phyloP scores from a whole-genome alignment of 2,329 filamentous ascomycete species.

The Beauveria rudraprayagi region DNA sequence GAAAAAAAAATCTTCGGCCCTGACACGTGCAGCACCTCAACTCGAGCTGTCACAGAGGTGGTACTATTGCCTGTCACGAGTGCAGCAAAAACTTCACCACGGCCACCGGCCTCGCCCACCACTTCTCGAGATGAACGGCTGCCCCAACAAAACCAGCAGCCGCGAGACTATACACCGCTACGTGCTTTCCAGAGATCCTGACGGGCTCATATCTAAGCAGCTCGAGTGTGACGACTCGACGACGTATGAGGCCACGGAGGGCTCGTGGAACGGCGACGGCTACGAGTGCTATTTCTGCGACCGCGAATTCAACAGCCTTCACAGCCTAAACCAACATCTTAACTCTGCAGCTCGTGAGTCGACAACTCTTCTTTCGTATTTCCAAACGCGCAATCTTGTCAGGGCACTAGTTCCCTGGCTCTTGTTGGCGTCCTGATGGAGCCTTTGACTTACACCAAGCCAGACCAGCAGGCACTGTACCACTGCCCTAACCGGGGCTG shows the following conservation, averaged over 20 bases:
- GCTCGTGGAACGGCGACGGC: slow-evolving; percentile 35
- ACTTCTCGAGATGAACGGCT: slow-evolving; percentile 51
- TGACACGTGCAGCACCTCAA: slow-evolving; percentile 40
- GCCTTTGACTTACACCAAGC: neutral
- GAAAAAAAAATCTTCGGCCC: too few relatives aligned
- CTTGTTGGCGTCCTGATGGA: too few relatives aligned
- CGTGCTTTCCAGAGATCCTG: slow-evolving; percentile 37
- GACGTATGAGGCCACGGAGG: slow-evolving; percentile 28
- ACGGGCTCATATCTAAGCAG: slow-evolving; percentile 42
- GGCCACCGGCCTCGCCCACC: slow-evolving; percentile 46
- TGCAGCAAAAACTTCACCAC: slow-evolving; percentile 38
- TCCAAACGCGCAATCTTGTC: neutral
- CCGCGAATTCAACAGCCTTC: slow-evolving; percentile 28
- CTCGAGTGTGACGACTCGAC: slow-evolving; percentile 34
- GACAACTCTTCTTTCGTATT: neutral
- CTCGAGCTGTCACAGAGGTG: slow-evolving; percentile 40
- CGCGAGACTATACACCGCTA: slow-evolving; percentile 39
- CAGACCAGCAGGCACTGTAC: slow-evolving; percentile 31
- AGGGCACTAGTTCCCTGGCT: neutral
- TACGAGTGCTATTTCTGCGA: slow-evolving; percentile 37
- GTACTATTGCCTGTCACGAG: slow-evolving; percentile 42
- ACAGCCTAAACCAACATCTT: slow-evolving; percentile 43
- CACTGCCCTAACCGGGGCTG: slow-evolving; percentile 32
- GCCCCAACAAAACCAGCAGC: slow-evolving; percentile 38
- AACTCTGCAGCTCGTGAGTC: slow-evolving; percentile 33